Evolutionary conservation across 1,284 basidiomycete species (phyloP).

Genomic region (Pseudozyma pruni): DNA sequence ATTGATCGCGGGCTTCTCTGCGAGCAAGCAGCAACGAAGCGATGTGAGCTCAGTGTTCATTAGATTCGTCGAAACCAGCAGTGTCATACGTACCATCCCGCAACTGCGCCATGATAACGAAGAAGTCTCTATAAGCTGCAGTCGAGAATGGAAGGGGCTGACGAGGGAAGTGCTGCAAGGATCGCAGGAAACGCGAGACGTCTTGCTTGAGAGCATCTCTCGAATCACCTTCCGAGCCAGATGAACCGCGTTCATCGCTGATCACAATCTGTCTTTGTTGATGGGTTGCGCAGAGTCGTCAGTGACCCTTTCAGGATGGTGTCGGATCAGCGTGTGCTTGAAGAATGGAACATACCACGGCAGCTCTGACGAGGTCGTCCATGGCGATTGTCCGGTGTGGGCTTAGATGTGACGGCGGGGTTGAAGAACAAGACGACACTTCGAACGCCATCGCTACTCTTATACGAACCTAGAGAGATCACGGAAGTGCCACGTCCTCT

Average conservation of each 20-base stretch:
- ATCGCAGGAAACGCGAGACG: constrained; percentile 18
- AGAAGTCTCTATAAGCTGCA: constrained; percentile 19
- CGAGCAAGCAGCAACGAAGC: background rate
- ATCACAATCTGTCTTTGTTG: constrained; percentile 13
- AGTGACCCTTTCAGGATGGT: no score
- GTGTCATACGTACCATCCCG: constrained; percentile 10
- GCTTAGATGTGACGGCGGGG: no score
- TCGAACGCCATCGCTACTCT: no score
- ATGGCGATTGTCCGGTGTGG: background rate
- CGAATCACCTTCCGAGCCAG: background rate
- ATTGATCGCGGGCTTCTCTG: constrained; percentile 15
- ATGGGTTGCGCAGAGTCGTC: background rate
- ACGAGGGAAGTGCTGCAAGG: constrained; percentile 13
- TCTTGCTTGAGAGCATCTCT: constrained; percentile 1
- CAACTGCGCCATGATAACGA: constrained; percentile 23
- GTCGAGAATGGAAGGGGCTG: constrained; percentile 13
- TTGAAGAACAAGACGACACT: no score
- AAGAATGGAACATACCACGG: constrained; percentile 14
- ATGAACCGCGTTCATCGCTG: background rate
- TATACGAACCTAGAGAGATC: no score
- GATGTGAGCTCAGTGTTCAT: background rate
- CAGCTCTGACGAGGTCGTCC: constrained; percentile 27
- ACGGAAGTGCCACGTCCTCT: no score
- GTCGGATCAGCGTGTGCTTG: background rate
- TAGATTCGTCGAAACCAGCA: no score